phyloP scores from a whole-genome alignment of 2,329 filamentous ascomycete species.

The Sporothrix variecibatus region DNA sequence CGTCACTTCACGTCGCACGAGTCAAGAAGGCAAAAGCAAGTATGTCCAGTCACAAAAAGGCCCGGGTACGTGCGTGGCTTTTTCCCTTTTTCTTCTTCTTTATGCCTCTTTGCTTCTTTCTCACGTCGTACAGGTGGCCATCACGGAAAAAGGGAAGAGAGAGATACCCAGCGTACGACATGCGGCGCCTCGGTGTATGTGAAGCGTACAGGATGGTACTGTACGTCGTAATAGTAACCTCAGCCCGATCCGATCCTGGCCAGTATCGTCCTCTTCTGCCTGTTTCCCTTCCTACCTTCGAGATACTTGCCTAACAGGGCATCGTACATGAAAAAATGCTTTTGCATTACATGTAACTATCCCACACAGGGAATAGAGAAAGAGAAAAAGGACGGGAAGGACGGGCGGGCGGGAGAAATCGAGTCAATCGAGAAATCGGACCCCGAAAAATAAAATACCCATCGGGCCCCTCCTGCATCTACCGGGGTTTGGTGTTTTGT shows the following conservation, averaged over 20 bases:
- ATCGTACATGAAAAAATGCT: neutral
- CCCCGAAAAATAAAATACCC: neutral
- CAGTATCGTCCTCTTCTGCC: neutral
- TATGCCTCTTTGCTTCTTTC: neutral
- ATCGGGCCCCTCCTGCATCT: conserved; percentile 8
- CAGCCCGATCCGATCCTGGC: neutral
- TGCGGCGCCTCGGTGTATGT: neutral
- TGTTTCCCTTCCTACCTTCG: neutral
- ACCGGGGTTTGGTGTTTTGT: neutral
- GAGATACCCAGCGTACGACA: neutral
- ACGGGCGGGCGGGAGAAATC: neutral
- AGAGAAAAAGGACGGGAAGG: neutral
- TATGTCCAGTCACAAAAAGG: neutral
- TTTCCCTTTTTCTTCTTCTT: too few species aligned
- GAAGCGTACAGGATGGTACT: neutral
- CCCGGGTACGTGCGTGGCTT: neutral
- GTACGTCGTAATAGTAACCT: neutral
- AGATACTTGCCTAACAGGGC: conserved; percentile 8
- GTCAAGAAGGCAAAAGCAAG: neutral
- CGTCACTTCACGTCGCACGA: neutral
- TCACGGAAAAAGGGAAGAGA: neutral
- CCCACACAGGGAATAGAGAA: neutral
- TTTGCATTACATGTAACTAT: neutral
- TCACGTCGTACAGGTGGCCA: neutral
- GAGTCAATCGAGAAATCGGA: neutral